Evolutionary conservation across 2,329 filamentous ascomycete genomes (phyloP).

Genomic region (Monilinia aucupariae): DNA sequence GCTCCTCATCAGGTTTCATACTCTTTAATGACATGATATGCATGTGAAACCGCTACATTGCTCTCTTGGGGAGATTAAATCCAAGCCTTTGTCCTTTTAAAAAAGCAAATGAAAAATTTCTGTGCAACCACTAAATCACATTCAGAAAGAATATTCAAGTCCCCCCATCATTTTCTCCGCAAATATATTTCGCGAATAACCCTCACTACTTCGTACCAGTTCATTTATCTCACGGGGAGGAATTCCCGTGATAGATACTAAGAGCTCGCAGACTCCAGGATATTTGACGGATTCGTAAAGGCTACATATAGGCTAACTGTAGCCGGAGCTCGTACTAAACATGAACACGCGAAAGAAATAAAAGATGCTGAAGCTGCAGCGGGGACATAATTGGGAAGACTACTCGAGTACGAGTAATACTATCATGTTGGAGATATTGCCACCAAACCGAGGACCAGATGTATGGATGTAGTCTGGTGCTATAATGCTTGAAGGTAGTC

Average conservation of each 20-base stretch:
- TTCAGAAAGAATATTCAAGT: too few species aligned
- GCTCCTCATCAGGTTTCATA: too few species aligned
- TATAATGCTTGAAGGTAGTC: neutral
- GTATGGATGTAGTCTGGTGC: neutral
- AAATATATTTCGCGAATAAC: too few species aligned
- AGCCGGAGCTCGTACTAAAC: neutral
- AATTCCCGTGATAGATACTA: neutral
- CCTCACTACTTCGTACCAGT: too few species aligned
- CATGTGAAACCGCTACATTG: too few species aligned
- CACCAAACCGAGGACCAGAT: neutral
- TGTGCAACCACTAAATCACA: too few species aligned
- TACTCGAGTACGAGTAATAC: too few species aligned
- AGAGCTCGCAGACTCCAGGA: neutral
- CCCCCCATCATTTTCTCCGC: too few species aligned
- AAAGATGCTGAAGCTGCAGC: neutral
- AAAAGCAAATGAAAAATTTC: too few species aligned
- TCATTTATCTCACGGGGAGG: neutral
- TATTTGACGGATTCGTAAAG: neutral
- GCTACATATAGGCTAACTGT: neutral
- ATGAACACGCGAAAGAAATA: slow-evolving; percentile 5
- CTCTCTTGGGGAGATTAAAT: too few species aligned
- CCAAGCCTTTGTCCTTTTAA: too few species aligned
- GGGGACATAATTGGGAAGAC: neutral
- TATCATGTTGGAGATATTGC: neutral
- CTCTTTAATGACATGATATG: too few species aligned